These are phyloP conservation scores for Xylaria palmicola DNA, from an alignment of 495 filamentous ascomycete species.

Conservation along the genomic window DNA sequence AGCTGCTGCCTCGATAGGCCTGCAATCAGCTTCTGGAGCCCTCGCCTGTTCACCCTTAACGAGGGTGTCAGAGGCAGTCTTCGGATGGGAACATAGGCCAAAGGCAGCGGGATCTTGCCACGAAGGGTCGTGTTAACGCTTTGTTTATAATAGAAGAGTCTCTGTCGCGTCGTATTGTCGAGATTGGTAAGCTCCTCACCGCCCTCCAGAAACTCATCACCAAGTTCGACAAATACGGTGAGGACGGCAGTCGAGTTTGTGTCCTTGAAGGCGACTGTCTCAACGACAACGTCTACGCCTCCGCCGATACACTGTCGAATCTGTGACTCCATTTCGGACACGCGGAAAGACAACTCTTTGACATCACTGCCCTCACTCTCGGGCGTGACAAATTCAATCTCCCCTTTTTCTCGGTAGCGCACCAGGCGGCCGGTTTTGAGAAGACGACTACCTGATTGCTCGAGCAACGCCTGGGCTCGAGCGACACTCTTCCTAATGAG, in stretches of 20 bases:
- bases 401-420: conserved; percentile 42
- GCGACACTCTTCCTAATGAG: conserved; percentile 17
- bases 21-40: conserved; percentile 41
- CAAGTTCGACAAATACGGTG: conserved; percentile 47
- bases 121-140: conserved; percentile 38
- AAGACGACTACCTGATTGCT: conserved; percentile 26
- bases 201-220: conserved; percentile 34
- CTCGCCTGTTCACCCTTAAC: conserved; percentile 40
- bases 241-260: conserved; percentile 34
- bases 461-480: conserved; percentile 21
- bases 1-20: conserved; percentile 41
- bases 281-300: conserved; percentile 46
- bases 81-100: conserved; percentile 44
- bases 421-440: conserved; percentile 46
- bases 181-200: conserved; percentile 34
- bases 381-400: conserved; percentile 44
- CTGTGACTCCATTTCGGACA: conserved; percentile 43
- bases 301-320: conserved; percentile 46
- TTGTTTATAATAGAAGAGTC: conserved; percentile 39
- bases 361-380: conserved; percentile 30
- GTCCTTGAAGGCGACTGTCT: conserved; percentile 43
- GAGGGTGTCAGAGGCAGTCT: conserved; percentile 43
- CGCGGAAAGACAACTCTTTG: conserved; percentile 33
- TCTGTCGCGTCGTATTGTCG: conserved; percentile 34
- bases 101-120: conserved; percentile 36